These are phyloP conservation scores for Phytopythium sindhum DNA, from an alignment of 352 stramenopile genomes.

Conservation along the genomic window DNA sequence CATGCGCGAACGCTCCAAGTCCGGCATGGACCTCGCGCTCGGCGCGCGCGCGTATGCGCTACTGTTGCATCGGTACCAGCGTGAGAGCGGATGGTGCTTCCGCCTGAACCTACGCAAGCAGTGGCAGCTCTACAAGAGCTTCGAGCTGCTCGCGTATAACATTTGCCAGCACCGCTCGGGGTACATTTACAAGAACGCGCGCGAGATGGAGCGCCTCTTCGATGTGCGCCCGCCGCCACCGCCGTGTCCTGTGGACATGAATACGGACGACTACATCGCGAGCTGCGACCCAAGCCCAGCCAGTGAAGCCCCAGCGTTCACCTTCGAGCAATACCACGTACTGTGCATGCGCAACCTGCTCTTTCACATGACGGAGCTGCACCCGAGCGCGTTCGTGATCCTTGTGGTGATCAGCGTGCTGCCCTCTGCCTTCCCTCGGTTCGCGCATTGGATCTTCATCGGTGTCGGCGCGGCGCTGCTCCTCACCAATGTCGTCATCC, in stretches of 20 bases:
- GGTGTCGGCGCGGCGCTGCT: slow-evolving; percentile 50
- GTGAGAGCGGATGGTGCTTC: slow-evolving; percentile 71
- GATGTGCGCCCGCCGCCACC: slow-evolving; percentile 25
- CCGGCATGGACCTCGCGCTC: slow-evolving; percentile 75
- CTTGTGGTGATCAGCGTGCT: slow-evolving; percentile 68
- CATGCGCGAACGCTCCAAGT: slow-evolving; percentile 38
- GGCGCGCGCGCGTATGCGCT: slow-evolving; percentile 71
- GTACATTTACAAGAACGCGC: slow-evolving; percentile 89
- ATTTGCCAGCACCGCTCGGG: slow-evolving; percentile 83
- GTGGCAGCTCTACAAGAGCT: slow-evolving; percentile 85
- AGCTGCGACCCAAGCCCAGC: slow-evolving; percentile 6
- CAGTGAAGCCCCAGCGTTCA: slow-evolving; percentile 17
- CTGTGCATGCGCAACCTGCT: slow-evolving; percentile 86
- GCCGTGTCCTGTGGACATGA: slow-evolving; percentile 10
- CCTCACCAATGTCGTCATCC: slow-evolving; percentile 73
- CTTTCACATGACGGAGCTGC: slow-evolving; percentile 77
- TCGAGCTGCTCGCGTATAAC: slow-evolving; percentile 87
- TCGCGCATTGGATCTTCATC: slow-evolving; percentile 79
- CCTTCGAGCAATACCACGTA: slow-evolving; percentile 72
- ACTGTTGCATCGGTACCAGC: slow-evolving; percentile 71
- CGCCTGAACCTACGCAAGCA: slow-evolving; percentile 79
- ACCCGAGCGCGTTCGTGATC: slow-evolving; percentile 75
- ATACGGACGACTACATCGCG: not conserved
- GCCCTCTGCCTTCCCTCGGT: slow-evolving; percentile 51
- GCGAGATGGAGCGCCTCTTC: slow-evolving; percentile 82